These are phyloP conservation scores for Aspergillus fischeri DNA, from an alignment of 2,329 filamentous ascomycete genomes.

Conservation along the genomic window DNA sequence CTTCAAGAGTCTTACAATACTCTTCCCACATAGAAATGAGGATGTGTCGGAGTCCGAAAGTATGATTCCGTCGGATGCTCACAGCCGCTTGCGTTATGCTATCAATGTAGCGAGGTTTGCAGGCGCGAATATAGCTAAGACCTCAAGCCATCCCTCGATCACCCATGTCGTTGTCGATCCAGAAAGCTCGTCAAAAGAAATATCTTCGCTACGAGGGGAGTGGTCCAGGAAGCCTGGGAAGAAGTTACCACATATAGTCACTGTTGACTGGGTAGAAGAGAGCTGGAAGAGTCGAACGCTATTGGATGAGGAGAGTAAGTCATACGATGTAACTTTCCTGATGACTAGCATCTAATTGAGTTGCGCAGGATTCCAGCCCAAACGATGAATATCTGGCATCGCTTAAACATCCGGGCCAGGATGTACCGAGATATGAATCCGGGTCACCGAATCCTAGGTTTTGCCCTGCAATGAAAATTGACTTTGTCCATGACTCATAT, in stretches of 20 bases:
- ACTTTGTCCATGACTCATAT: neutral
- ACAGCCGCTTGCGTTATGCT: constrained; percentile 41
- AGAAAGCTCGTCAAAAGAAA: constrained; percentile 43
- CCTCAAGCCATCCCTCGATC: constrained; percentile 49
- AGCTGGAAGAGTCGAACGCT: constrained; percentile 76
- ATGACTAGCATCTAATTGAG: neutral
- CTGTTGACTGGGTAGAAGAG: constrained; percentile 67
- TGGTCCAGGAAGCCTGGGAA: constrained; percentile 30
- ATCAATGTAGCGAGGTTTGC: constrained; percentile 64
- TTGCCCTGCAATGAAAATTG: neutral
- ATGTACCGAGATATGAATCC: neutral
- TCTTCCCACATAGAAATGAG: constrained; percentile 29
- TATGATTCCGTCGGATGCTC: neutral
- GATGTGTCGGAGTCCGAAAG: neutral
- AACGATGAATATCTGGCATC: neutral
- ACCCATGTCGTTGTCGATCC: constrained; percentile 71
- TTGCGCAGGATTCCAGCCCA: neutral
- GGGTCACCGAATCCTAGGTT: neutral
- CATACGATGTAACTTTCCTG: neutral
- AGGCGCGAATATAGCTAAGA: constrained; percentile 55
- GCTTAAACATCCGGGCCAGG: neutral
- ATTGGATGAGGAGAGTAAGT: constrained; percentile 68
- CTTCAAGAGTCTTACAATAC: constrained; percentile 46
- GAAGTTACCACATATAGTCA: constrained; percentile 65
- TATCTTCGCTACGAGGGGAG: constrained; percentile 28